These are phyloP conservation scores for Calonectria pteridis DNA, from an alignment of 2,329 filamentous ascomycete genomes.

Conservation along the genomic window DNA sequence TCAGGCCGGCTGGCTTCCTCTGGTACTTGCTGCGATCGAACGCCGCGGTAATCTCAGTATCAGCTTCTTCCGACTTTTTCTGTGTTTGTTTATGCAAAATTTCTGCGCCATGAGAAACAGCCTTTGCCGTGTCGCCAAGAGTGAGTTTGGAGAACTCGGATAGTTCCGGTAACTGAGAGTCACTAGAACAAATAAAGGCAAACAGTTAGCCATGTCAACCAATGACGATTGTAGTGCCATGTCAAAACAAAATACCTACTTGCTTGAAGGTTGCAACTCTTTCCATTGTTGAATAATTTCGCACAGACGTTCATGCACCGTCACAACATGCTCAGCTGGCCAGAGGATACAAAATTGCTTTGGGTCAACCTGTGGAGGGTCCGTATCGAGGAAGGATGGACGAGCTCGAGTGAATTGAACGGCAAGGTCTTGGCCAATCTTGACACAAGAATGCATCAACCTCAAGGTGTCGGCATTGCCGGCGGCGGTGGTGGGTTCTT, in stretches of 20 bases:
- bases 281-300: background rate
- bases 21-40: background rate
- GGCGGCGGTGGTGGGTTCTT: background rate
- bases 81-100: background rate
- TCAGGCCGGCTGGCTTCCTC: background rate
- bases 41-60: background rate
- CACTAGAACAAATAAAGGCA: background rate
- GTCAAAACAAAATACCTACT: background rate
- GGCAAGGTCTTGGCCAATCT: conserved; percentile 42
- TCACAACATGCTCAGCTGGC: conserved; percentile 22
- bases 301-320: background rate
- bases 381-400: background rate
- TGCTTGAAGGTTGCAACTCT: background rate
- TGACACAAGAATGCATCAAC: conserved; percentile 34
- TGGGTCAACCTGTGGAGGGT: conserved; percentile 2
- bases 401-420: conserved; percentile 37
- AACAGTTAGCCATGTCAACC: background rate
- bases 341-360: conserved; percentile 33
- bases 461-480: background rate
- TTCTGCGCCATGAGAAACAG: no score
- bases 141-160: background rate
- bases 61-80: background rate
- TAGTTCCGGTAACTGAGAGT: background rate
- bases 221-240: no score
- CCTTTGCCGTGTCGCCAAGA: background rate